phyloP scores from a whole-genome alignment of 768 basidiomycete species.

The Naganishia antarctica region DNA sequence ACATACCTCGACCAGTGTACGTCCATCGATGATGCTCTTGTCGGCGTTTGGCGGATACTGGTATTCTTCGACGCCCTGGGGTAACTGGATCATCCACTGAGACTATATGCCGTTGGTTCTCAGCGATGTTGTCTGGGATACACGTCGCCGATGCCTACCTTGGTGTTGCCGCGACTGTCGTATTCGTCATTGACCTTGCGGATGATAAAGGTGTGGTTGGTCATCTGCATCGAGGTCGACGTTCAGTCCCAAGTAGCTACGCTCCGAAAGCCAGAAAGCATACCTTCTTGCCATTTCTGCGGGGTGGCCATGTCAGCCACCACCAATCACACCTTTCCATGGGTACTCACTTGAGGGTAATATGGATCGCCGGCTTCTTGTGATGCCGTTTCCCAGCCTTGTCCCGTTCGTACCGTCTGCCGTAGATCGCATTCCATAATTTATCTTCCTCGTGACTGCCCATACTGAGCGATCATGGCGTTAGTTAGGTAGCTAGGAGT shows the following conservation, averaged over 20 bases:
- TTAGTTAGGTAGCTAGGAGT: neutral
- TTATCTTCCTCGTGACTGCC: conserved; percentile 20
- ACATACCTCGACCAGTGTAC: conserved; percentile 14
- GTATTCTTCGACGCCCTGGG: neutral
- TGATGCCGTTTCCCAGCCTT: conserved; percentile 1
- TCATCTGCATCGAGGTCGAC: neutral
- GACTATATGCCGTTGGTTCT: neutral
- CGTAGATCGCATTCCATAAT: conserved; percentile 19
- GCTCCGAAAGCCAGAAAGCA: neutral
- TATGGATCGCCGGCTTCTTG: conserved; percentile 19
- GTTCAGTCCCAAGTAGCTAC: neutral
- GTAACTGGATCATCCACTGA: conserved; percentile 9
- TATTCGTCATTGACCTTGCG: conserved; percentile 9
- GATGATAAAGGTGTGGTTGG: conserved; percentile 22
- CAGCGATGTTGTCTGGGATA: neutral
- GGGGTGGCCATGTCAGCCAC: neutral
- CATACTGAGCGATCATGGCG: neutral
- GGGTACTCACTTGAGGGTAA: conserved; percentile 15
- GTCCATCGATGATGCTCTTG: conserved; percentile 5
- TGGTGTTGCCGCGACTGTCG: conserved; percentile 14
- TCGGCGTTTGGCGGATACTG: neutral
- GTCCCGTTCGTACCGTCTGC: neutral
- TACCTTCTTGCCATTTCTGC: conserved; percentile 22
- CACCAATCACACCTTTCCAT: too few species aligned
- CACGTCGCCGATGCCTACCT: neutral